phyloP scores from a whole-genome alignment of 805 yeast species.

The Candida ponderosae region DNA sequence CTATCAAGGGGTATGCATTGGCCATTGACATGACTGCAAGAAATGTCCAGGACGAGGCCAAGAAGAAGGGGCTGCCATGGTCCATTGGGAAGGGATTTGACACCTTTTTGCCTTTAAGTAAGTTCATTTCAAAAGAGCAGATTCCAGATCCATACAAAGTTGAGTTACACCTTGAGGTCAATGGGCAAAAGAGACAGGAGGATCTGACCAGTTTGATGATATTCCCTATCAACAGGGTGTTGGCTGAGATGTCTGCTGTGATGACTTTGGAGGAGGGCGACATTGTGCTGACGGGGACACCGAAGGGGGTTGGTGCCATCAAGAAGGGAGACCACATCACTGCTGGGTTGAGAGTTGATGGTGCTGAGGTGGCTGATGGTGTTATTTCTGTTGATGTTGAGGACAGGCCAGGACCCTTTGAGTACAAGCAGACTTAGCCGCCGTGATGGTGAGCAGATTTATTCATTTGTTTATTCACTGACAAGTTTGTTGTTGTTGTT shows the following conservation, averaged over 20 bases:
- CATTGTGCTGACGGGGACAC: slow-evolving; percentile 90
- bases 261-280: slow-evolving; percentile 93
- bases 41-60: slow-evolving; percentile 92
- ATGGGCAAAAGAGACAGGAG: slow-evolving; percentile 61
- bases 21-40: slow-evolving; percentile 95
- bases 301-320: slow-evolving; percentile 90
- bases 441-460: no score
- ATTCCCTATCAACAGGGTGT: slow-evolving; percentile 74
- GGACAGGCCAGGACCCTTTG: slow-evolving; percentile 53
- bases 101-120: slow-evolving; percentile 86
- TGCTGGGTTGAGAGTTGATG: slow-evolving; percentile 54
- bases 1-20: slow-evolving; percentile 81
- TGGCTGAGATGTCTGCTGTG: slow-evolving; percentile 74
- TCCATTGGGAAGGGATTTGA: slow-evolving; percentile 94
- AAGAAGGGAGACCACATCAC: slow-evolving; percentile 70
- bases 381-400: slow-evolving; percentile 26
- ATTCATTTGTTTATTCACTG: no score
- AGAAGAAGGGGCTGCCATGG: slow-evolving; percentile 95
- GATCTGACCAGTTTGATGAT: slow-evolving; percentile 81
- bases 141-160: slow-evolving; percentile 73
- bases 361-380: slow-evolving; percentile 43
- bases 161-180: slow-evolving; percentile 54
- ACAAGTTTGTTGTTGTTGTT: no score
- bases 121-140: slow-evolving; percentile 53
- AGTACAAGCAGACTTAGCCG: slow-evolving; percentile 36